phyloP scores from a whole-genome alignment of 768 basidiomycete genomes.

The Baorangia bicolor region DNA sequence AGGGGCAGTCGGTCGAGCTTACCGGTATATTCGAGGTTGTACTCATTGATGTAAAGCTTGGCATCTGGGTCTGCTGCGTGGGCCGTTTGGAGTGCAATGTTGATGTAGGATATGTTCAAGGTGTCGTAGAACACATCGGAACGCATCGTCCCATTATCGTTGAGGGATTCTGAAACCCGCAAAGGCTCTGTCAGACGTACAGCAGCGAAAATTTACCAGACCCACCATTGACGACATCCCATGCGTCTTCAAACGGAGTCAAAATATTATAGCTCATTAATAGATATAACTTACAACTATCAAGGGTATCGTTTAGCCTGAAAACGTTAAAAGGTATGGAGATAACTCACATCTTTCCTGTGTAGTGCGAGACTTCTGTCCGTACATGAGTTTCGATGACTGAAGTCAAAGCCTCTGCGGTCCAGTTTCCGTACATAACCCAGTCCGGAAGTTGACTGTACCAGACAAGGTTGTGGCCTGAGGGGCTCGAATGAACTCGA shows the following conservation, averaged over 20 bases:
- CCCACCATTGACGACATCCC: constrained; percentile 24
- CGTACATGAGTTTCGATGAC: constrained; percentile 17
- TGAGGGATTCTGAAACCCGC: constrained; percentile 25
- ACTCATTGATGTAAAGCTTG: constrained; percentile 36
- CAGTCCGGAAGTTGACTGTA: constrained; percentile 14
- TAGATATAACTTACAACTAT: constrained; percentile 12
- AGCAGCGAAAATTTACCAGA: background rate
- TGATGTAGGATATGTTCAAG: constrained; percentile 48
- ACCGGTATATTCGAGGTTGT: constrained; percentile 26
- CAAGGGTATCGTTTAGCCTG: background rate
- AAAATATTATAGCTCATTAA: background rate
- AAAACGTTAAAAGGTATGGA: background rate
- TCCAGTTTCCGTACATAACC: constrained; percentile 17
- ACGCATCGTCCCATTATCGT: constrained; percentile 60
- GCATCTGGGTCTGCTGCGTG: constrained; percentile 30
- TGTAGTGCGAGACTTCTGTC: constrained; percentile 17
- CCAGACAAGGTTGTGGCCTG: constrained; percentile 24
- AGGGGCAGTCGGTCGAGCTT: constrained; percentile 9
- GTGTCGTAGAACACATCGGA: constrained; percentile 52
- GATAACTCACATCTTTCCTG: constrained; percentile 11
- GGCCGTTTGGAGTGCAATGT: constrained; percentile 44
- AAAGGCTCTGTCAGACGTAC: background rate
- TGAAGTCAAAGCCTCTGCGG: constrained; percentile 12
- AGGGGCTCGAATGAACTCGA: background rate
- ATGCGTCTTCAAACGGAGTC: constrained; percentile 11